These are phyloP conservation scores for Trematosphaeria pertusa DNA, from an alignment of 2,329 filamentous ascomycete genomes.

Conservation along the genomic window DNA sequence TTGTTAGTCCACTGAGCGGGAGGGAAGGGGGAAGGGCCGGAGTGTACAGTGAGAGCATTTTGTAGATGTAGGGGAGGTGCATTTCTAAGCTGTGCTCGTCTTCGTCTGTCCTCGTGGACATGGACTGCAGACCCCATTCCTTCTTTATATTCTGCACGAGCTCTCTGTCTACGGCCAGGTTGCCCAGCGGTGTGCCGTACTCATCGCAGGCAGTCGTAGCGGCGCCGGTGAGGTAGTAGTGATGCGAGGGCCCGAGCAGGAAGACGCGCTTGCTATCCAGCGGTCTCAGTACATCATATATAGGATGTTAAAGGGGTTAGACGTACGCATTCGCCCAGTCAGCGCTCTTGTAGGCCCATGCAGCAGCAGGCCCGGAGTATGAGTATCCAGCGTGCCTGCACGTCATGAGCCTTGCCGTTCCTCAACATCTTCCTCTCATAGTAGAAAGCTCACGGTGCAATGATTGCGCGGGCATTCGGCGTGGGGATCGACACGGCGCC, in stretches of 20 bases:
- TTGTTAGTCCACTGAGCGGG: neutral
- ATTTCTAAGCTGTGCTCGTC: slow-evolving; percentile 95
- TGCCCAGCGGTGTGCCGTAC: slow-evolving; percentile 78
- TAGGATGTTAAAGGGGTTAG: neutral
- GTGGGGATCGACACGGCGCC: slow-evolving; percentile 65
- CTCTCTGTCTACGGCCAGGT: slow-evolving; percentile 68
- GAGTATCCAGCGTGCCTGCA: slow-evolving; percentile 88
- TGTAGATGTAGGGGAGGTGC: slow-evolving; percentile 93
- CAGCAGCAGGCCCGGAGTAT: slow-evolving; percentile 90
- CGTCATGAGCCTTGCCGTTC: slow-evolving; percentile 34
- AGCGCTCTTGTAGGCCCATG: slow-evolving; percentile 90
- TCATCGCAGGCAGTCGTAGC: slow-evolving; percentile 75
- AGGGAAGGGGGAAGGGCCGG: neutral
- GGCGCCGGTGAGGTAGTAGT: slow-evolving; percentile 77
- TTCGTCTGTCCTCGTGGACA: slow-evolving; percentile 72
- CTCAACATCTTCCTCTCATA: neutral
- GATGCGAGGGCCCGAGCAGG: slow-evolving; percentile 90
- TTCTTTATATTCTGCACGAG: slow-evolving; percentile 57
- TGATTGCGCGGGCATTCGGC: slow-evolving; percentile 79
- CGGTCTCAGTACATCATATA: slow-evolving; percentile 13
- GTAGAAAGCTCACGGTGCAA: slow-evolving; percentile 77
- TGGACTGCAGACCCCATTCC: slow-evolving; percentile 50
- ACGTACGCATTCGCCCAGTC: slow-evolving; percentile 77
- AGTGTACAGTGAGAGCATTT: slow-evolving; percentile 65
- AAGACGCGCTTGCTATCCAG: slow-evolving; percentile 80